Evolutionary conservation across 164 flowering plant genomes (phyloP), one percentile per base, ranked within the genome.

Genomic region (Malania oleifera): DNA sequence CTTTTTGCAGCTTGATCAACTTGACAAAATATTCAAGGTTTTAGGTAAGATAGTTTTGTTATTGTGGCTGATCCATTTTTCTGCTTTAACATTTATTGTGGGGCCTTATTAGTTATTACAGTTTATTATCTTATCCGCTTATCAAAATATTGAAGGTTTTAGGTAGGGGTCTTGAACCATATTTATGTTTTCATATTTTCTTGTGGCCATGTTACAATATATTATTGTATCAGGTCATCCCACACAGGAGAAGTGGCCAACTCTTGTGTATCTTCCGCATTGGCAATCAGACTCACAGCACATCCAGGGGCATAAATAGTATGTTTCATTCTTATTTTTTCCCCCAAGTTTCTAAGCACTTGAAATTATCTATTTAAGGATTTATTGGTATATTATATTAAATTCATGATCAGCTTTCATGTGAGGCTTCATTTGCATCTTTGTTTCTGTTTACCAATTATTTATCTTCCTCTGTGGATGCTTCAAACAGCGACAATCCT

Each of bases 1-100:
- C 40, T 67, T 61, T 34, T 29, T 78, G 80, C 81, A 88, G 95
- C 83, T 91, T 64, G 97, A 95, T 75, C 99, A 95, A 69, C 95
- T 95, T 50, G 99, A 95, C 77, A 95, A 87, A 75, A 95, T 95
- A 67, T 95, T 95, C 60, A 93, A 84, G 75, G 96, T 90, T 45
- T 73, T 93, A 76, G 96, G 96, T 89, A 75, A 62, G 78, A 57
- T 56, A 46, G 50, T 26, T 23, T 31, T 4, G 38, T 49, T 23
- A 17, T 25, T 18, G 50, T 45, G 14, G 2, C 39, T 54, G n/a
- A n/a, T n/a, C n/a, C n/a, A 18, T 39, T 43, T 40, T 56, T 28
- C 14, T 39, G 37, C 63, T 46, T 48, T 28, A 48, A 27, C 50
- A 47, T 62, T 22, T 25, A 28, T n/a, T 41, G 18, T 14, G 12